Evolutionary conservation across 129 eudicot species (phyloP).

Genomic region (Centella asiatica): DNA sequence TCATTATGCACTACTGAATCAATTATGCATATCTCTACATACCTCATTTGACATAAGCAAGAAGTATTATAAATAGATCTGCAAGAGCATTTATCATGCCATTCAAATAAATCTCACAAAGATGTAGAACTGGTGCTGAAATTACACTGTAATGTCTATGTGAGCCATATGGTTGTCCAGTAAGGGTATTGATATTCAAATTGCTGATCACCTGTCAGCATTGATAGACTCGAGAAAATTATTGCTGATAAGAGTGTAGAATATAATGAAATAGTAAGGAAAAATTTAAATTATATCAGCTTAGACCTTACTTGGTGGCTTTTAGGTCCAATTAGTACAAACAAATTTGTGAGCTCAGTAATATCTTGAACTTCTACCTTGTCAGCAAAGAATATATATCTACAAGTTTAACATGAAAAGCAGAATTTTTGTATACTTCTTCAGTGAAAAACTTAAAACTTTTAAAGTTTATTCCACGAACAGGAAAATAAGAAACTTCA

Average conservation of each 20-base stretch:
- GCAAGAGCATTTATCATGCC: too few species aligned
- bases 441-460: background rate
- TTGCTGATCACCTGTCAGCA: slow-evolving; percentile 51
- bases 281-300: slow-evolving; percentile 6
- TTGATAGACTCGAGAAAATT: slow-evolving; percentile 11
- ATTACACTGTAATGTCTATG: slow-evolving; percentile 73
- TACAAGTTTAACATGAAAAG: slow-evolving; percentile 17
- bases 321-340: slow-evolving; percentile 73
- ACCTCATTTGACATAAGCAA: too few species aligned
- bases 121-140: slow-evolving; percentile 3
- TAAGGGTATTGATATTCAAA: slow-evolving; percentile 57
- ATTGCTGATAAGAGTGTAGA: background rate
- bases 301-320: slow-evolving; percentile 56
- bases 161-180: slow-evolving; percentile 80
- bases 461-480: background rate
- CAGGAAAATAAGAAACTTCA: background rate
- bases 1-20: too few species aligned
- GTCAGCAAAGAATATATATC: slow-evolving; percentile 86
- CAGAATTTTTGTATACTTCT: background rate
- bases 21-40: background rate
- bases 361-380: slow-evolving; percentile 85
- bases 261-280: background rate
- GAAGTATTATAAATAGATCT: too few species aligned
- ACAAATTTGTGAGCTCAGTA: slow-evolving; percentile 54
- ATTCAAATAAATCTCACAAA: background rate